Conservation (phyloP, 1,284 basidiomycete species). For the Tilletia indica region DNA sequence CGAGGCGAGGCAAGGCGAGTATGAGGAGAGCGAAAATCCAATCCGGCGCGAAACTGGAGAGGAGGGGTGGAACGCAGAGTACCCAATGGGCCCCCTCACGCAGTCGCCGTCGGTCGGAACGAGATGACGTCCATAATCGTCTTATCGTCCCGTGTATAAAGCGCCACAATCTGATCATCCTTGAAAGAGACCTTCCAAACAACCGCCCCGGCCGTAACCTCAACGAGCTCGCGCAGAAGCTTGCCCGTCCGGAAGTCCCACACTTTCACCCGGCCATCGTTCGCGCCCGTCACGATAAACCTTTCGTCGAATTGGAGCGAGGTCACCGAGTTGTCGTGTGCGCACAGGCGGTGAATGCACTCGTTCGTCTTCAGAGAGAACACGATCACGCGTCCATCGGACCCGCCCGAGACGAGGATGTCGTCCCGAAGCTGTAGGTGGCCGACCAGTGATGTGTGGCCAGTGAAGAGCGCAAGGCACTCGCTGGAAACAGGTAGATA, state of each 20-base stretch:
- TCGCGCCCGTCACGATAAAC: slow-evolving; percentile 66
- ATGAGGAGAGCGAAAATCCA: no score
- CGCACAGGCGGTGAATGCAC: slow-evolving; percentile 58
- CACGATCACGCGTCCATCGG: slow-evolving; percentile 88
- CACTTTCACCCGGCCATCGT: slow-evolving; percentile 84
- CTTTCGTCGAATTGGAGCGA: slow-evolving; percentile 79
- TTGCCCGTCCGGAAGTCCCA: slow-evolving; percentile 63
- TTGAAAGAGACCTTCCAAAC: slow-evolving; percentile 85
- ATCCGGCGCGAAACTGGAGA: no score
- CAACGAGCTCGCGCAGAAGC: slow-evolving; percentile 48
- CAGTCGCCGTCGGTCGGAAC: slow-evolving; percentile 40
- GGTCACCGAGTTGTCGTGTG: slow-evolving; percentile 85
- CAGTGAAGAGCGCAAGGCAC: slow-evolving; percentile 81
- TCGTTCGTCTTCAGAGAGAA: slow-evolving; percentile 70
- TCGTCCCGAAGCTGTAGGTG: slow-evolving; percentile 77
- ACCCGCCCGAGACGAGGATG: slow-evolving; percentile 82
- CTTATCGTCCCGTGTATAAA: slow-evolving; percentile 78
- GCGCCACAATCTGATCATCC: slow-evolving; percentile 74
- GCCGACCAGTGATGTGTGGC: slow-evolving; percentile 90
- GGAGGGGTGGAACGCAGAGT: no score
- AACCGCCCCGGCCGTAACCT: slow-evolving; percentile 62
- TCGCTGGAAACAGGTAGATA: slow-evolving; percentile 60
- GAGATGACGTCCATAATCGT: slow-evolving; percentile 78
- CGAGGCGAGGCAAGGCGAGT: no score
- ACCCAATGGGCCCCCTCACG: no score